phyloP scores from a whole-genome alignment of 768 basidiomycete genomes.

The Mycena olivaceomarginata region DNA sequence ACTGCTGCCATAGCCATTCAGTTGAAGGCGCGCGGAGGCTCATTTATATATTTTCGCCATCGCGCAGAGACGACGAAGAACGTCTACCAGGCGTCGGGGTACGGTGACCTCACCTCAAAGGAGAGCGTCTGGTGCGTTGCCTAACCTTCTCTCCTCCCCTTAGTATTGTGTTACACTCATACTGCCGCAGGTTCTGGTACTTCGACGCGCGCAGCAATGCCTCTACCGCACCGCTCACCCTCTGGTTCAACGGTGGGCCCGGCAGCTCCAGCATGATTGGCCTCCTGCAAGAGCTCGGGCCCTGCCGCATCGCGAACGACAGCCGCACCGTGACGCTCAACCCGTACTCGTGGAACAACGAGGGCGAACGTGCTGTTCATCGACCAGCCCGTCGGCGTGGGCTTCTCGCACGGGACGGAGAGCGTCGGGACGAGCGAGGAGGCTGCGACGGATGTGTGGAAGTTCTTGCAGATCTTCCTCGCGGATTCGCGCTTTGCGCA shows the following conservation, averaged over 20 bases:
- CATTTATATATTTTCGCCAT: neutral
- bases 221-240: conserved; percentile 60
- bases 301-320: conserved; percentile 80
- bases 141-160: neutral
- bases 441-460: conserved; percentile 77
- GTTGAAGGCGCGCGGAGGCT: no score
- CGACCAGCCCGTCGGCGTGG: conserved; percentile 80
- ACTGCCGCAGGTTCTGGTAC: conserved; percentile 63
- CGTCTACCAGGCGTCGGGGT: conserved; percentile 64
- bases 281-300: conserved; percentile 85
- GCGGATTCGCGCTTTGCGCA: conserved; percentile 71
- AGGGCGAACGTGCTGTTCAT: conserved; percentile 77
- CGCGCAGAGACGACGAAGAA: conserved; percentile 45
- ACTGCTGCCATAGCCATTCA: neutral
- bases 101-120: conserved; percentile 61
- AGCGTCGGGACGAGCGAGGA: conserved; percentile 70
- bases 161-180: neutral
- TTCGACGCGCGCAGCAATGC: conserved; percentile 63
- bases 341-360: conserved; percentile 75
- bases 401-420: conserved; percentile 75
- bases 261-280: conserved; percentile 77
- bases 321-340: conserved; percentile 68
- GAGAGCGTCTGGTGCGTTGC: conserved; percentile 62
- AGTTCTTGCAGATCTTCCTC: conserved; percentile 79
- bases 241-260: conserved; percentile 70